Evolutionary conservation across 345 rosid species (phyloP), one percentile per base, ranked within the genome.

Genomic region (thale cress (Arabidopsis thaliana)): DNA sequence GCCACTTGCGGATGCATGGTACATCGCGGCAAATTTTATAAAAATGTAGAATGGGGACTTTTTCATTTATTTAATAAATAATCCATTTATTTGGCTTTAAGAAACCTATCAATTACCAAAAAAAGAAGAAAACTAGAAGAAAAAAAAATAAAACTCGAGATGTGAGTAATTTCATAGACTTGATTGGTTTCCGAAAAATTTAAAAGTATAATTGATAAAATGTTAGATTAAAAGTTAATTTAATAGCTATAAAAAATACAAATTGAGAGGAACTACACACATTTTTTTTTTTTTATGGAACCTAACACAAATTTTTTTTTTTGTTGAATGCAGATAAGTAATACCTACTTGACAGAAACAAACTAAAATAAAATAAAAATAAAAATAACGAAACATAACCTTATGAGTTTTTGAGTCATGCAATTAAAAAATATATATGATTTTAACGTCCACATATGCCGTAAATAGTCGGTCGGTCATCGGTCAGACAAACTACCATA

Each of bases 401-500:
- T 16, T 69, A 41, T 55, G 41, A 52, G 41, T 42, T 16, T 69
- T 41, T 55, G 41, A 52, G 41, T 42, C 52, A 41, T 20, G n/a
- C 14, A 28, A 1, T 58, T 59, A 48, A 59, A 67, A 48, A 59
- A 67, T 67, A 20, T 48, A 16, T 28, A 58, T 44, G 38, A 50
- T 41, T 33, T 42, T 3, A 67, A 75, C 61, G 52, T 59, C 6
- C 8, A 34, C 0, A 41, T 14, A 14, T 46, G 61, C 32, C 2
- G 8, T 11, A 45, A 60, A 61, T 32, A 36, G 44, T 53, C 70
- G 75, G 75, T 76, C 75, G 65, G 79, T 61, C 65, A 33, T 42
- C 12, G 65, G n/a, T 69, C 38, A 40, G 79, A 61, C 70, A 76
- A 68, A 33, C 74, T 44, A 52, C 55, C 69, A 51, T 5, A 16